These are phyloP conservation scores for Forsythia viridissima DNA, from an alignment of 257 asterid species.

Conservation along the genomic window DNA sequence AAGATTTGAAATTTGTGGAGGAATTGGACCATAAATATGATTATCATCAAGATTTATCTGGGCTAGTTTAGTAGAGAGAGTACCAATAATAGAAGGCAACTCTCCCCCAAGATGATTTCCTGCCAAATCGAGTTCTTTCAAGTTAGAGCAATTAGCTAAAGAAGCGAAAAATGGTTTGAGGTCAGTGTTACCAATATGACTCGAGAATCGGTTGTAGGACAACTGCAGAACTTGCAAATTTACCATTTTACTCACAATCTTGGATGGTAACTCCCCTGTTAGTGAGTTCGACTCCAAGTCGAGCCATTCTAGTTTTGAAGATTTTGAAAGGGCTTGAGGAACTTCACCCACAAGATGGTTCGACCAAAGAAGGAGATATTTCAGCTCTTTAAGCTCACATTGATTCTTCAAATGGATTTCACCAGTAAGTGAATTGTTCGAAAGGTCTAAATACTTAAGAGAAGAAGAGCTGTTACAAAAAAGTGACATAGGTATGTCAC, in stretches of 20 bases:
- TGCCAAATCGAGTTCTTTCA: slow-evolving; percentile 72
- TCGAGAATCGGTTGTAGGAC: slow-evolving; percentile 61
- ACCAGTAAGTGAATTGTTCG: slow-evolving; percentile 76
- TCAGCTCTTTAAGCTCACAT: slow-evolving; percentile 51
- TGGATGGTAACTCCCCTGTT: slow-evolving; percentile 62
- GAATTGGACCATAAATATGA: slow-evolving; percentile 59
- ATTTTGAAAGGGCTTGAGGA: slow-evolving; percentile 60
- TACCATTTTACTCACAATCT: slow-evolving; percentile 45
- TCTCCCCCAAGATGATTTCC: slow-evolving; percentile 72
- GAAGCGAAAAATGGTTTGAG: slow-evolving; percentile 63
- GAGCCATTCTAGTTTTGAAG: slow-evolving; percentile 70
- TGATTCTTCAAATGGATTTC: slow-evolving; percentile 47
- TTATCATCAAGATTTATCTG: slow-evolving; percentile 67
- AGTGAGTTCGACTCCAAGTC: slow-evolving; percentile 69
- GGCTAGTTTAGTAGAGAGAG: slow-evolving; percentile 51
- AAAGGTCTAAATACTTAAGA: slow-evolving; percentile 65
- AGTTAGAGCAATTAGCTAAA: slow-evolving; percentile 47
- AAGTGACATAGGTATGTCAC: slow-evolving; percentile 59
- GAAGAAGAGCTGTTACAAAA: slow-evolving; percentile 56
- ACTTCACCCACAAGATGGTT: slow-evolving; percentile 58
- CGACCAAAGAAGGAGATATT: slow-evolving; percentile 79
- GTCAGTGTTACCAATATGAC: slow-evolving; percentile 59
- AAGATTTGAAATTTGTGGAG: slow-evolving; percentile 58
- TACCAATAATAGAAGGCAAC: slow-evolving; percentile 68
- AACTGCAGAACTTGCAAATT: slow-evolving; percentile 58